Evolutionary conservation across 2,329 filamentous ascomycete species (phyloP).

Genomic region (Penicillium sp.): DNA sequence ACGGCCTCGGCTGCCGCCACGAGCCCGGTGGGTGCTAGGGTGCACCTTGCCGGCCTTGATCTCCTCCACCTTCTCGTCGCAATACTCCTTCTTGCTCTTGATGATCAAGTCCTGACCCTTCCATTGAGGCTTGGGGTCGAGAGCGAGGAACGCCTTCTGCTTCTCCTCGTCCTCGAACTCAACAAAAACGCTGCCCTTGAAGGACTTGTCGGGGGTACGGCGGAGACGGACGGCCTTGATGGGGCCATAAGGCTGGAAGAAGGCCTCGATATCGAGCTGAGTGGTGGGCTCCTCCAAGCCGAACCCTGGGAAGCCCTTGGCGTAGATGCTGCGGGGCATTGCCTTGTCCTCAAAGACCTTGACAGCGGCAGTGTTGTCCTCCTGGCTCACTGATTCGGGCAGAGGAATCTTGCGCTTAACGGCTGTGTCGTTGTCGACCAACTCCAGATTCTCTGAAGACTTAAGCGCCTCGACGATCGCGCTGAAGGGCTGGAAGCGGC

Average conservation of each 20-base stretch:
- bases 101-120: constrained; percentile 73
- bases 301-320: constrained; percentile 86
- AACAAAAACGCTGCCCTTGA: constrained; percentile 96
- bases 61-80: constrained; percentile 67
- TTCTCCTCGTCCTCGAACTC: constrained; percentile 79
- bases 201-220: constrained; percentile 64
- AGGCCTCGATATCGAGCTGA: constrained; percentile 90
- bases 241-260: constrained; percentile 76
- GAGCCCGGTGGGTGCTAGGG: constrained; percentile 49
- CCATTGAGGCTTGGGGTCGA: constrained; percentile 79
- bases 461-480: constrained; percentile 79
- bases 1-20: constrained; percentile 30
- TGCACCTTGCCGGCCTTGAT: constrained; percentile 67
- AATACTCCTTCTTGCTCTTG: constrained; percentile 85
- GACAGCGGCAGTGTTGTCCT: constrained; percentile 51
- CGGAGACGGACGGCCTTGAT: constrained; percentile 82
- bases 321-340: constrained; percentile 76
- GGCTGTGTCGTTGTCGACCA: constrained; percentile 68
- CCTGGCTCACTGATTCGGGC: constrained; percentile 50
- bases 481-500: constrained; percentile 81
- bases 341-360: constrained; percentile 60
- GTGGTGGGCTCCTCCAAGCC: constrained; percentile 65
- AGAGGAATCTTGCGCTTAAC: constrained; percentile 72
- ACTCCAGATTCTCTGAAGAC: constrained; percentile 66
- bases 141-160: constrained; percentile 71